phyloP scores from a whole-genome alignment of 441 rosid species.

The Gossypium lobatum region DNA sequence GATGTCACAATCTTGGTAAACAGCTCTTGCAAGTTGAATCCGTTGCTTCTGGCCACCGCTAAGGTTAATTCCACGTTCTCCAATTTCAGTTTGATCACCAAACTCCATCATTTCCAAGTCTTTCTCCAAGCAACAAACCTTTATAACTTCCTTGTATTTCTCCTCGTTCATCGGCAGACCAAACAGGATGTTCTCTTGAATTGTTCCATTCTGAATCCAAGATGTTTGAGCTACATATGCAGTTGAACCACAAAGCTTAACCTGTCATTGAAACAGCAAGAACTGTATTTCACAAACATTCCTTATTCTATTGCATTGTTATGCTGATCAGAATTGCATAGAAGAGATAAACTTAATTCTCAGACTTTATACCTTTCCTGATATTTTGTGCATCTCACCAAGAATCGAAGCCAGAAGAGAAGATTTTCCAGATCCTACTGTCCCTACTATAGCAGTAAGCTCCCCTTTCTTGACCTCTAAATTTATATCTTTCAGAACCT shows the following conservation, averaged over 20 bases:
- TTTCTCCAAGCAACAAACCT: conserved; percentile 75
- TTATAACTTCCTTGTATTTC: conserved; percentile 55
- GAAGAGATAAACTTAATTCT: conserved; percentile 5
- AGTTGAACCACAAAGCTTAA: conserved; percentile 65
- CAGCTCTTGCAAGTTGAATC: conserved; percentile 87
- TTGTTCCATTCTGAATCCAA: conserved; percentile 90
- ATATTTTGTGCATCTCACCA: conserved; percentile 89
- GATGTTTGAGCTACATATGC: conserved; percentile 96
- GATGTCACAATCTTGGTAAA: conserved; percentile 84
- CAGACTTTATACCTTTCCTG: conserved; percentile 50
- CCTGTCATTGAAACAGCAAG: conserved; percentile 30
- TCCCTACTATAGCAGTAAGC: conserved; percentile 82
- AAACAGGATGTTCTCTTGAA: conserved; percentile 79
- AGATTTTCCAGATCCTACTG: conserved; percentile 88
- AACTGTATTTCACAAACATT: not conserved
- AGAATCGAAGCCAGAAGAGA: conserved; percentile 77
- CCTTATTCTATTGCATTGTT: not conserved
- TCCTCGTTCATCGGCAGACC: conserved; percentile 63
- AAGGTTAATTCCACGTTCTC: conserved; percentile 93
- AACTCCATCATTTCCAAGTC: conserved; percentile 90
- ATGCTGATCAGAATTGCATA: not conserved
- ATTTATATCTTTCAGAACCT: conserved; percentile 51
- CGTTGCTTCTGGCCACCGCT: conserved; percentile 98
- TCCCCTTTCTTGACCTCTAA: conserved; percentile 68
- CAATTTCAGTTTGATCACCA: conserved; percentile 94